A percentile compares a stretch with the other conserved stretches of the same genome.
Evolutionary conservation across 1,139 yeast species (phyloP).

Genomic region (Wickerhamomyces sp.): DNA sequence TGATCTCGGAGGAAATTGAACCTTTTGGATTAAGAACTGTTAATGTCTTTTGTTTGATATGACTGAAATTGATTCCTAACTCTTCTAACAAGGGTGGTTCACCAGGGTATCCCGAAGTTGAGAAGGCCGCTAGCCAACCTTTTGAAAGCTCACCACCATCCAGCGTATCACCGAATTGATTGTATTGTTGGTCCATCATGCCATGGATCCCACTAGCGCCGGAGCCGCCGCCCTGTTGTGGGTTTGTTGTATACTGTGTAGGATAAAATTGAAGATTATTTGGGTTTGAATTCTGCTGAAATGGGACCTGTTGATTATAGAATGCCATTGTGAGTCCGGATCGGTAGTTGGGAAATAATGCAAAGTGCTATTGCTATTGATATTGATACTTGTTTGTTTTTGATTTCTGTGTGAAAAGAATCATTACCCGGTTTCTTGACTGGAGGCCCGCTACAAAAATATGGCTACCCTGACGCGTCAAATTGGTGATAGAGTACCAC

Average conservation of each 20-base stretch:
- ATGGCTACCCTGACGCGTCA: too few species aligned
- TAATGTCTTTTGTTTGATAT: constrained; percentile 78
- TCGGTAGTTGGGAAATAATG: background rate
- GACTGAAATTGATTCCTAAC: constrained; percentile 86
- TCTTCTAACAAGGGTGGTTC: constrained; percentile 93
- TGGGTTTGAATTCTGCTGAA: constrained; percentile 6
- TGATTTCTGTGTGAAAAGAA: background rate
- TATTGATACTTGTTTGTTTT: background rate
- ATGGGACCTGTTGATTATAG: constrained; percentile 6
- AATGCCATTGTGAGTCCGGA: constrained; percentile 14
- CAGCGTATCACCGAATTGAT: constrained; percentile 41
- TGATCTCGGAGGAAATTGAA: constrained; percentile 60
- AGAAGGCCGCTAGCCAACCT: constrained; percentile 88
- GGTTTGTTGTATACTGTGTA: constrained; percentile 18
- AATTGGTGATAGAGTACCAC: background rate
- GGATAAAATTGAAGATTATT: constrained; percentile 29
- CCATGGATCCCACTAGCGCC: constrained; percentile 33
- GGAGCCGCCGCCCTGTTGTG: too few species aligned
- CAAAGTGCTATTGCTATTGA: background rate
- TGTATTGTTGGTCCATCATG: constrained; percentile 23
- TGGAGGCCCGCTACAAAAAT: too few species aligned
- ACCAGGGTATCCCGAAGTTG: constrained; percentile 89
- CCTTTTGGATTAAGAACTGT: constrained; percentile 81
- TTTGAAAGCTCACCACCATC: constrained; percentile 56
- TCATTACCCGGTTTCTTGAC: too few species aligned